Base-by-base conservation (phyloP, 106 monocot genomes). In the Acanthochlamys bracteata region DNA sequence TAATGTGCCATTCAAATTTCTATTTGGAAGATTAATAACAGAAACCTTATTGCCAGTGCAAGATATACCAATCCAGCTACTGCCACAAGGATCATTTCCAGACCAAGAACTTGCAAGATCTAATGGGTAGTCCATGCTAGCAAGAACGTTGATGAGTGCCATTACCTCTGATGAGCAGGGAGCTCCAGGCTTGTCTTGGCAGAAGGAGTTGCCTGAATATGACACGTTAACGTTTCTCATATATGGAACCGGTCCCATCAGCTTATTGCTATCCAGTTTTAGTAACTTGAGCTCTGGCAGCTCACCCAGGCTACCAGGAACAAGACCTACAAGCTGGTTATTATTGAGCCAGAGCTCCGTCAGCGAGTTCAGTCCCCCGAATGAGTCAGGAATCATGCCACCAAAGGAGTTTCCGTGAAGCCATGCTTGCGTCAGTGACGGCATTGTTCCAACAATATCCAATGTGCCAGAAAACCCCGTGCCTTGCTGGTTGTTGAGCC, bases 381-480 rank as follows among this genome's bases (percentile, higher is more conserved):
- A 82, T 0, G 65, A 60, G 4, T 42, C 45, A 12, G 92, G 87
- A 24, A 92, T 84, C 4, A 66, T 3, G 17, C 86, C 92, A 0
- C 76, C 74, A 57, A 92, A 87, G 2, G 69, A 26, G 55, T 92
- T 92, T 12, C 87, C 87, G 75, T 92, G 87, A n/a, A 86, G 73
- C 90, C 83, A 86, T 6, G 64, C 78, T 11, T 73, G 52, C 0
- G 22, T 57, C 16, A 91, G 59, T 16, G 59, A 71, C 0, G 71
- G 26, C 83, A 91, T 76, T 7, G 75, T 68, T 13, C 80, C 67
- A 17, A 91, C 55, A 26, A 83, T 42, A 73, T 83, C 71, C 10
- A 91, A 71, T 2, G 80, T 25, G 14, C 90, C 90, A 24, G 67
- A 75, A 11, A 91, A 25, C 27, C 75, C 78, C 0, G 66, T 7